Evolutionary conservation across 345 rosid species (phyloP).

Genomic region (Euphorbia pulcherrima): DNA sequence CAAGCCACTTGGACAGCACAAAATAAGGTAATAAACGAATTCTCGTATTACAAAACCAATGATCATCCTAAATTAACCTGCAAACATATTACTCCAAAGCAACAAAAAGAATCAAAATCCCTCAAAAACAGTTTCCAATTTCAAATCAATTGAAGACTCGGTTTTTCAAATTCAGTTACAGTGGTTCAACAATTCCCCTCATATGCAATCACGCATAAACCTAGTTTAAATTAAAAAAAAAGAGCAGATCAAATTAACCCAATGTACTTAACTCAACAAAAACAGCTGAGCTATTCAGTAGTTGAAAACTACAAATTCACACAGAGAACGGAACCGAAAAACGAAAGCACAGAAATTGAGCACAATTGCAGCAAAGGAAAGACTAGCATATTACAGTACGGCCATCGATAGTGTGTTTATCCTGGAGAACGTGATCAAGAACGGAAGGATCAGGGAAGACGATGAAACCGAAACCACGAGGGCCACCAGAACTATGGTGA

Average conservation of each 20-base stretch:
- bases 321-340: too few species aligned
- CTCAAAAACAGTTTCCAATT: neutral
- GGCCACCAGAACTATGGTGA: conserved; percentile 26
- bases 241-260: neutral
- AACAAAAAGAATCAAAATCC: neutral
- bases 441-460: conserved; percentile 29
- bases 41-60: neutral
- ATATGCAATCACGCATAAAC: conserved; percentile 1
- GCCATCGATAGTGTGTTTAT: conserved; percentile 30
- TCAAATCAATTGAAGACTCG: neutral
- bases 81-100: neutral
- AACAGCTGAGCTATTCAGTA: neutral
- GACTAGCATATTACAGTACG: conserved; percentile 20
- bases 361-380: neutral
- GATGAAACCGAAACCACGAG: conserved; percentile 32
- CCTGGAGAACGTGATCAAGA: conserved; percentile 25
- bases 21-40: neutral
- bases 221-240: neutral
- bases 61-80: neutral
- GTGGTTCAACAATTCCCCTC: neutral
- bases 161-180: neutral
- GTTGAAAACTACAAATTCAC: neutral
- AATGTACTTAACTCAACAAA: conserved; percentile 6
- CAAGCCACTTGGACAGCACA: too few species aligned
- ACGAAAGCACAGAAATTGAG: too few species aligned